Evolutionary conservation across 768 basidiomycete species (phyloP), one percentile per base, ranked within the genome.

Genomic region (Sistotremastrum suecicum): DNA sequence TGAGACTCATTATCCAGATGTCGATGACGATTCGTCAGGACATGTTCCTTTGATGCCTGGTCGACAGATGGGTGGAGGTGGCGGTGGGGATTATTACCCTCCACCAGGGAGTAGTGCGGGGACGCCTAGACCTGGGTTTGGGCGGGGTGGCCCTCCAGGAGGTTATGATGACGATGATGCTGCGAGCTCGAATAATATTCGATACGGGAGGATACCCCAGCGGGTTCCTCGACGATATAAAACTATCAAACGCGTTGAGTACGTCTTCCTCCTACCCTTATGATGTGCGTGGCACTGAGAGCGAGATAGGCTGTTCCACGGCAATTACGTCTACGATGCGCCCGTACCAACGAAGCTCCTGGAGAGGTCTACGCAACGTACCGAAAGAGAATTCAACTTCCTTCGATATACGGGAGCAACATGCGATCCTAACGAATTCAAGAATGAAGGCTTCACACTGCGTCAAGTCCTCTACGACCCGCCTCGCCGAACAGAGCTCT

Each of bases 361-460:
- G 30, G 78, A 87, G 49, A 78, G 87, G 71, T 90, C 85, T 54
- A 67, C 78, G 5, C 63, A 74, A 50, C 74, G 77, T 44, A 80
- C 75, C 41, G 89, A 89, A 48, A 78, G 89, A 51, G 92, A 95
- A 62, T 92, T 88, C 59, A 89, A 87, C 0, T 83, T 89, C 63
- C 92, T 97, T 90, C 79, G 94, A 4, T 98, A 98, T 63, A 83
- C 81, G 6, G 94, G 91, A 0, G 90, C 88, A 10, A 98, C 94
- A 0, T 91, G 87, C 63, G 92, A 97, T 61, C 94, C 94, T 5
- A 90, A 97, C 62, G 80, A 88, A 57, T 98, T 97, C 61, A 72
- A 80, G 55, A 67, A 78, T 30, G 63, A 74, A 7, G 78, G 83
- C 1, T 98, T 94, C 64, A 86, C 88, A 0, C 70, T 97, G 5